Conservation (phyloP, 495 filamentous ascomycete genomes). For the Aspergillus sclerotiicarbonarius region DNA sequence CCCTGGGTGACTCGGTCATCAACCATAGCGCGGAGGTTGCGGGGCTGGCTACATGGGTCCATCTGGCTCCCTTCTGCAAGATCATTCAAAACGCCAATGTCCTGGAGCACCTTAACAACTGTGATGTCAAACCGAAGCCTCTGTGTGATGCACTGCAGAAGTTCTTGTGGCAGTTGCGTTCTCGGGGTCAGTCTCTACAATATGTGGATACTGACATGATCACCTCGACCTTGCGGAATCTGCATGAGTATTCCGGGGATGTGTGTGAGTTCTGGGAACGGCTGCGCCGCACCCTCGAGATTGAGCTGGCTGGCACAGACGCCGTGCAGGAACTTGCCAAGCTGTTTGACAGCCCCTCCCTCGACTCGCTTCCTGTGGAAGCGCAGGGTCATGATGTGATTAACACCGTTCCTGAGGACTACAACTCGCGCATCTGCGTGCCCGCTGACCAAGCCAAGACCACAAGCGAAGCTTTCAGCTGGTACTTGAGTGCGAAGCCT, state of each 20-base stretch:
- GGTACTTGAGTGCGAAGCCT: constrained; percentile 33
- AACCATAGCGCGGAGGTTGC: constrained; percentile 52
- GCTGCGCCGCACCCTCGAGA: constrained; percentile 49
- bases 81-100: constrained; percentile 52
- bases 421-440: constrained; percentile 41
- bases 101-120: constrained; percentile 48
- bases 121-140: constrained; percentile 51
- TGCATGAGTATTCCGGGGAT: constrained; percentile 45
- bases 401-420: constrained; percentile 38
- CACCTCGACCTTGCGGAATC: constrained; percentile 41
- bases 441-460: constrained; percentile 36
- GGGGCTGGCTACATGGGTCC: constrained; percentile 56
- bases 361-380: constrained; percentile 1
- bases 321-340: constrained; percentile 37
- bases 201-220: constrained; percentile 46
- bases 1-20: constrained; percentile 46
- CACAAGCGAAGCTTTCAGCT: constrained; percentile 29
- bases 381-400: constrained; percentile 13
- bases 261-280: constrained; percentile 56
- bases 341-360: constrained; percentile 45
- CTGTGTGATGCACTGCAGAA: constrained; percentile 48
- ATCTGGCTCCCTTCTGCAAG: constrained; percentile 57
- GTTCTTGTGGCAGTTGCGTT: constrained; percentile 43
- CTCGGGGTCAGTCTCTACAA: constrained; percentile 33
- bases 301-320: constrained; percentile 49